Conservation (phyloP, 2,329 filamentous ascomycete species). For the Talaromyces sp. region DNA sequence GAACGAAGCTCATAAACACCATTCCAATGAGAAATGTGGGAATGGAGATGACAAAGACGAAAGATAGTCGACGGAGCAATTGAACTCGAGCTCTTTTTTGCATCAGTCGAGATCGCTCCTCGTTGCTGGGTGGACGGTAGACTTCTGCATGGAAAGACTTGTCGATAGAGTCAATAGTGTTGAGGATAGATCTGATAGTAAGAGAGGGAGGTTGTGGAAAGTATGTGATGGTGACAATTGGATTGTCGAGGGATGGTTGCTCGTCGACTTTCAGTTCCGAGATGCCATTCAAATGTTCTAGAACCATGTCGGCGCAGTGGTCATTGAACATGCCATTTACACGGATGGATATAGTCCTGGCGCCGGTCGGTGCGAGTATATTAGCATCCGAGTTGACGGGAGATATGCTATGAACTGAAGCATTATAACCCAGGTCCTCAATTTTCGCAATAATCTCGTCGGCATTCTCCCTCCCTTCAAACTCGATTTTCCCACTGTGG, state of each 20-base stretch:
- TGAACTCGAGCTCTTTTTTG: constrained; percentile 65
- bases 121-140: constrained; percentile 75
- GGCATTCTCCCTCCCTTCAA: constrained; percentile 43
- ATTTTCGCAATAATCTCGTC: constrained; percentile 48
- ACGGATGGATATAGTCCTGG: constrained; percentile 61
- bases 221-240: constrained; percentile 70
- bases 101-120: constrained; percentile 73
- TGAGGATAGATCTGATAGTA: constrained; percentile 72
- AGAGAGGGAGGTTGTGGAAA: constrained; percentile 63
- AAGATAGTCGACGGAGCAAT: constrained; percentile 65
- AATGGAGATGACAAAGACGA: constrained; percentile 69
- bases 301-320: constrained; percentile 58
- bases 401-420: constrained; percentile 45
- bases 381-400: constrained; percentile 53
- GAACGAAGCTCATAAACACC: constrained; percentile 81
- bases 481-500: constrained; percentile 31
- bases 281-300: constrained; percentile 33
- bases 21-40: constrained; percentile 85
- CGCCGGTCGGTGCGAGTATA: constrained; percentile 32
- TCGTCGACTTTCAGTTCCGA: constrained; percentile 41
- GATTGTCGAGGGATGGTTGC: constrained; percentile 56
- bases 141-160: constrained; percentile 64
- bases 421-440: constrained; percentile 64
- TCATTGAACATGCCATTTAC: constrained; percentile 72
- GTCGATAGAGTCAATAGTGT: constrained; percentile 64